Conservation (phyloP, 2,329 filamentous ascomycete genomes). For the Kalmusia sp. region DNA sequence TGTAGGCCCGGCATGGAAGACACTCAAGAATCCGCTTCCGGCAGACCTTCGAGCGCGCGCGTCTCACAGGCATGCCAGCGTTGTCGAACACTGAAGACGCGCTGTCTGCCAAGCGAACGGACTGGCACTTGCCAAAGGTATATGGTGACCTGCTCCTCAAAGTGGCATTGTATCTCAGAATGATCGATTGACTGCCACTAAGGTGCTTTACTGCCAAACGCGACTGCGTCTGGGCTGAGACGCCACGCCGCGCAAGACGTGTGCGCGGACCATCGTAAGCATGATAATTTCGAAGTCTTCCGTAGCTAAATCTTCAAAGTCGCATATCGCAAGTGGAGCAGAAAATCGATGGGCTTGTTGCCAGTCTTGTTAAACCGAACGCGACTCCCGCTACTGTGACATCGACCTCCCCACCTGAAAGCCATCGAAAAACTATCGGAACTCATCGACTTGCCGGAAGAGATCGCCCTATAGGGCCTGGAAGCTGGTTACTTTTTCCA, state of each 20-base stretch:
- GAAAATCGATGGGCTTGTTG: constrained; percentile 44
- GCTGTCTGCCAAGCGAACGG: constrained; percentile 39
- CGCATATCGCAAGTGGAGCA: constrained; percentile 46
- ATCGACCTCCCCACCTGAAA: background rate
- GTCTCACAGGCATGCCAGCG: constrained; percentile 42
- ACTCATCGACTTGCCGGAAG: background rate
- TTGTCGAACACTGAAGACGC: constrained; percentile 42
- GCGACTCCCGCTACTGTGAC: background rate
- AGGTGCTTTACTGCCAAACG: constrained; percentile 35
- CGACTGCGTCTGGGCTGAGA: constrained; percentile 43
- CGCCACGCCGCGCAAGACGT: constrained; percentile 32
- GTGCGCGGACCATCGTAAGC: constrained; percentile 42
- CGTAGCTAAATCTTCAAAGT: constrained; percentile 17
- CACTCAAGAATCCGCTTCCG: constrained; percentile 21
- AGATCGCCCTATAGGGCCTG: constrained; percentile 21
- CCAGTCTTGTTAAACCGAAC: constrained; percentile 32
- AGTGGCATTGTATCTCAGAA: no score
- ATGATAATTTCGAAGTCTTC: background rate
- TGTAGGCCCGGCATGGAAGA: constrained; percentile 32
- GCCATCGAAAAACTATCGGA: background rate
- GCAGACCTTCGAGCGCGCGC: constrained; percentile 21
- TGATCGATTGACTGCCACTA: background rate
- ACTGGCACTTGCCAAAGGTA: constrained; percentile 41
- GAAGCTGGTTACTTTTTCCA: constrained; percentile 37
- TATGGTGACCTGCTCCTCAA: no score